Evolutionary conservation across 129 eudicot species (phyloP).

Genomic region (Flaveria robusta): DNA sequence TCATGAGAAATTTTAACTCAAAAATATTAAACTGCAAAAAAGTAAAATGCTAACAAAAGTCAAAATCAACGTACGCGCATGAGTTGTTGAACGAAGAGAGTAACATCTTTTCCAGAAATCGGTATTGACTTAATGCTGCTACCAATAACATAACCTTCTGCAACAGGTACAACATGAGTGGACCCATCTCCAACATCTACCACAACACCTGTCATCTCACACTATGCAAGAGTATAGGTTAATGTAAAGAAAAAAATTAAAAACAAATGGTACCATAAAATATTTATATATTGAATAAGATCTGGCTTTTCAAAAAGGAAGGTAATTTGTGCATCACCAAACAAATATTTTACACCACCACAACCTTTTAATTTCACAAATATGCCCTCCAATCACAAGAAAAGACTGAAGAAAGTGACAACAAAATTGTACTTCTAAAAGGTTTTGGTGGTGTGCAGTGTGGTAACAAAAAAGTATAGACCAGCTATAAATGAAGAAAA

Average conservation of each 20-base stretch:
- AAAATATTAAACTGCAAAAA: not conserved
- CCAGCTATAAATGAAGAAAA: not conserved
- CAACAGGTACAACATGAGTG: slow-evolving; percentile 97
- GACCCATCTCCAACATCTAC: slow-evolving; percentile 97
- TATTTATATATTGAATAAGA: not conserved
- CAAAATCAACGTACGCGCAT: slow-evolving; percentile 62
- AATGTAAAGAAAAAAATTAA: slow-evolving; percentile 3
- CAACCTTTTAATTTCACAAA: not conserved
- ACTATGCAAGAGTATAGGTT: slow-evolving; percentile 49
- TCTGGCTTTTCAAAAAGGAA: not conserved
- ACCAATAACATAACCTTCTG: slow-evolving; percentile 97
- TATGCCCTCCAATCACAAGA: not conserved
- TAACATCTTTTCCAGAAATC: slow-evolving; percentile 77
- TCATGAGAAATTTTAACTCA: slow-evolving; percentile 25
- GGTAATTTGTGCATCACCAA: not conserved
- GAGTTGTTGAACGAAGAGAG: slow-evolving; percentile 86
- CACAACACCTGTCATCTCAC: slow-evolving; percentile 99
- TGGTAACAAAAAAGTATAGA: not conserved
- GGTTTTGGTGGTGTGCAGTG: not conserved
- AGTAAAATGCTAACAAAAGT: slow-evolving; percentile 17
- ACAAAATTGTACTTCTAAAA: not conserved
- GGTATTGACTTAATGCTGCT: slow-evolving; percentile 95
- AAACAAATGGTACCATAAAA: not conserved
- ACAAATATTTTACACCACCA: not conserved
- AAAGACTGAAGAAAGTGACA: slow-evolving; percentile 6